Base-by-base conservation (phyloP, 2,329 filamentous ascomycete species). In the Talaromyces sp. region DNA sequence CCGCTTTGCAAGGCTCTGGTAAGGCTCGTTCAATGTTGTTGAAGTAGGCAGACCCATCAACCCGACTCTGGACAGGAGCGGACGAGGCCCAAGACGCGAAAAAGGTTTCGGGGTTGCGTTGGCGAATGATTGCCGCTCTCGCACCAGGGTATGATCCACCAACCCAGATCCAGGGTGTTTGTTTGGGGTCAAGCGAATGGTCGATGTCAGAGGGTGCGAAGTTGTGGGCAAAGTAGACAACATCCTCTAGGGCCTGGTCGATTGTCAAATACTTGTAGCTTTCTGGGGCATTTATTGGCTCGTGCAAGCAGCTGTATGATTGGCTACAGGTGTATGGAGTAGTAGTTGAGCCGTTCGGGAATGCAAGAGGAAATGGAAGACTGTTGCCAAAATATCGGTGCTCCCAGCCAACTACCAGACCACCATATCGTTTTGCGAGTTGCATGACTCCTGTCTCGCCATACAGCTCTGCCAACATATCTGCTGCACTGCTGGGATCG, bases 161-260 rank as follows among this genome's bases (percentile, higher is more conserved):
- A 16, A 49, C n/a, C 10, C 22, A 49, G 36, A 49, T 49, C 46
- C 46, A 49, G 14, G 46, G 46, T 1, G 46, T 49, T 16, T 49
- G 35, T 5, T 41, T 27, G 4, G 40, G 40, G 40, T 43, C 40
- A 11, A 43, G 20, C 3, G 9, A 16, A 30, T 35, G 7, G 14
- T 35, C 22, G 8, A 41, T 5, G 16, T 41, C 22, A 33, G 46
- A 3, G 13, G 11, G 20, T 2, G 22, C 19, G 46, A 49, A 49
- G 46, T 49, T 29, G 16, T 49, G 20, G 35, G 46, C 46, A 13
- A 49, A 49, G 24, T 49, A 49, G 3, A 24, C 46, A 27, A 32
- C 46, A 42, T 49, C 46, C 24, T 49, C 46, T 7, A 49, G n/a
- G 24, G 46, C 46, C 32, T 49, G 46, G 13, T 49, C 14, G 3